Conservation (phyloP, 2,329 filamentous ascomycete genomes). For the Talaromyces islandicus region DNA sequence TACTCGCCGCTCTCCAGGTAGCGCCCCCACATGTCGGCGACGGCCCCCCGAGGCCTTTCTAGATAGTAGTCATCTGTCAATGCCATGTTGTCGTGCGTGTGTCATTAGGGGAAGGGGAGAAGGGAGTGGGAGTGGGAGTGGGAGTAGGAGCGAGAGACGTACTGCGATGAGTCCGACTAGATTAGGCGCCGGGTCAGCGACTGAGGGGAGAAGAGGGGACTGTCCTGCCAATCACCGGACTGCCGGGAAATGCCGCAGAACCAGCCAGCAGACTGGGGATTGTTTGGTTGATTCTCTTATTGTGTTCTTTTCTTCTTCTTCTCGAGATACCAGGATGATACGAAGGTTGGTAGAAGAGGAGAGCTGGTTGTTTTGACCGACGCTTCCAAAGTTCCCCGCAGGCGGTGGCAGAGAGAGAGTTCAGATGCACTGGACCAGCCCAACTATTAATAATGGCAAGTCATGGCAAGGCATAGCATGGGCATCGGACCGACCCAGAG, state of each 20-base stretch:
- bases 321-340: not conserved
- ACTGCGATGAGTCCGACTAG: not conserved
- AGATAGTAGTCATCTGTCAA: slow-evolving; percentile 9
- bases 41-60: slow-evolving; percentile 7
- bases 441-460: not conserved
- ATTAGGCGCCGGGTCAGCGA: not conserved
- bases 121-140: not conserved
- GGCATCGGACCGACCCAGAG: not conserved
- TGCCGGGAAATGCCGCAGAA: not conserved
- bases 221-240: not conserved
- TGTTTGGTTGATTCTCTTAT: not conserved
- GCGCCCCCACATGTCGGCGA: slow-evolving; percentile 12
- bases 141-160: not conserved
- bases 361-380: not conserved
- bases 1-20: slow-evolving; percentile 18
- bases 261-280: not conserved
- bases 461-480: not conserved
- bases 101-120: not conserved
- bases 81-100: not conserved
- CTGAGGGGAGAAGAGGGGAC: not conserved
- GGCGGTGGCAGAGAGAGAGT: not conserved
- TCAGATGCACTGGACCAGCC: not conserved
- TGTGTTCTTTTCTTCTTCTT: not conserved
- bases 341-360: not conserved
- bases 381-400: not conserved